phyloP scores from a whole-genome alignment of 495 filamentous ascomycete species.

The Penicillium daleae region DNA sequence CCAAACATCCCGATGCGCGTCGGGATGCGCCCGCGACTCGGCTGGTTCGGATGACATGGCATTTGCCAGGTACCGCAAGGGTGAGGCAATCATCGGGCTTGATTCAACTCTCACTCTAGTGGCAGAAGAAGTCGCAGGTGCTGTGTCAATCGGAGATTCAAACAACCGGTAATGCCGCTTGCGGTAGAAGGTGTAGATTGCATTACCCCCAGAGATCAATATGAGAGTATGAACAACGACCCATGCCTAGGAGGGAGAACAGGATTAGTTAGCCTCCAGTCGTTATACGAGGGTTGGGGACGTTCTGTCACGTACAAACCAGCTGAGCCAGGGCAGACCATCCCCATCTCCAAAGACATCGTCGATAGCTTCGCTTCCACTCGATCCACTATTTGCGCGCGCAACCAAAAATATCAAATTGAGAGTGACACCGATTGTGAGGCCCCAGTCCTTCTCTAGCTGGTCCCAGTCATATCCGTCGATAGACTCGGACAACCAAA shows the following conservation, averaged over 20 bases:
- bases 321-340: constrained; percentile 67
- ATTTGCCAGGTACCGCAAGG: constrained; percentile 73
- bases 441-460: constrained; percentile 69
- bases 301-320: constrained; percentile 67
- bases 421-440: constrained; percentile 69
- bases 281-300: neutral
- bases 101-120: constrained; percentile 90
- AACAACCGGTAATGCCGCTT: constrained; percentile 90
- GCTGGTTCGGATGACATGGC: constrained; percentile 63
- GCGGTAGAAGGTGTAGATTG: constrained; percentile 79
- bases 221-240: constrained; percentile 70
- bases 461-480: constrained; percentile 89
- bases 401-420: constrained; percentile 84
- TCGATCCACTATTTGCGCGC: constrained; percentile 67
- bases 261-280: constrained; percentile 9
- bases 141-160: constrained; percentile 74
- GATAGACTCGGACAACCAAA: constrained; percentile 88
- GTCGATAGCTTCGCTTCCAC: constrained; percentile 53
- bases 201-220: constrained; percentile 68
- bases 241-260: constrained; percentile 54
- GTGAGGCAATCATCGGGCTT: constrained; percentile 76
- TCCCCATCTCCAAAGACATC: constrained; percentile 84
- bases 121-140: constrained; percentile 81
- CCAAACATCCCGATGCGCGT: constrained; percentile 89
- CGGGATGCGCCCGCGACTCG: constrained; percentile 79